Percentiles rank a stretch among this genome's conserved stretches.
Conservation (phyloP, 805 yeast genomes). For the Blastobotrys chiropterorum region DNA sequence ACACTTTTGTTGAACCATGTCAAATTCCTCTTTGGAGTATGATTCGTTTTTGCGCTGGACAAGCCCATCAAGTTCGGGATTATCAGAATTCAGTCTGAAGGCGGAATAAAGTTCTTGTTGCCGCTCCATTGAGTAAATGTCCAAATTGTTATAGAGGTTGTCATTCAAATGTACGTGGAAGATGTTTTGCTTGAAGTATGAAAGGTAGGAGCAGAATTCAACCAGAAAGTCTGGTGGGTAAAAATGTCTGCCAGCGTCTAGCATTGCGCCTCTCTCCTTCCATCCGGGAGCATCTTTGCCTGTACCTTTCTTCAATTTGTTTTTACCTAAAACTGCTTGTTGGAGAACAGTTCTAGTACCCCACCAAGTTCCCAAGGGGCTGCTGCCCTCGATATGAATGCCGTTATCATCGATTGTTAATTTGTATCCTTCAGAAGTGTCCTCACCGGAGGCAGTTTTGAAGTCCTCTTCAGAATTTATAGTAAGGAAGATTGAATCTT, state of each 20-base stretch:
- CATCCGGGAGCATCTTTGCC: slow-evolving; percentile 9
- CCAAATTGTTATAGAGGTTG: background rate
- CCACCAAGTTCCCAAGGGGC: slow-evolving; percentile 9
- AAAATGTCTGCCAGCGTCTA: slow-evolving; percentile 8
- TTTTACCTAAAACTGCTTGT: slow-evolving; percentile 3
- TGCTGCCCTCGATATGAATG: slow-evolving; percentile 4
- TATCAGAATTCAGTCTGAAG: background rate
- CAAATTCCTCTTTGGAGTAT: background rate
- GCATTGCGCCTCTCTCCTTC: slow-evolving; percentile 5
- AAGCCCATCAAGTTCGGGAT: slow-evolving; percentile 1
- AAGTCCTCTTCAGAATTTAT: background rate
- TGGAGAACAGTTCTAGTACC: slow-evolving; percentile 7
- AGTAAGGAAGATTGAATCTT: slow-evolving; percentile 5
- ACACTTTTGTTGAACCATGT: background rate
- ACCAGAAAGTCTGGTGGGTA: slow-evolving; percentile 6
- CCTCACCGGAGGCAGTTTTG: slow-evolving; percentile 3
- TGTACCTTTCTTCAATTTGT: background rate
- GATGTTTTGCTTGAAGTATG: slow-evolving; percentile 9
- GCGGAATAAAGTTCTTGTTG: background rate
- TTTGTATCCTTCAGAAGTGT: slow-evolving; percentile 7
- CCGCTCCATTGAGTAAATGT: background rate
- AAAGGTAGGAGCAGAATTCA: slow-evolving; percentile 8
- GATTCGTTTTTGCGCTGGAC: slow-evolving; percentile 1
- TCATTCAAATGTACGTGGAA: slow-evolving; percentile 3
- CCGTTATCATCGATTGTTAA: slow-evolving; percentile 1